Percentiles rank a stretch among this genome's conserved stretches.
These are phyloP conservation scores for Stephanodiscus triporus DNA, from an alignment of 108 stramenopile genomes.

Conservation along the genomic window DNA sequence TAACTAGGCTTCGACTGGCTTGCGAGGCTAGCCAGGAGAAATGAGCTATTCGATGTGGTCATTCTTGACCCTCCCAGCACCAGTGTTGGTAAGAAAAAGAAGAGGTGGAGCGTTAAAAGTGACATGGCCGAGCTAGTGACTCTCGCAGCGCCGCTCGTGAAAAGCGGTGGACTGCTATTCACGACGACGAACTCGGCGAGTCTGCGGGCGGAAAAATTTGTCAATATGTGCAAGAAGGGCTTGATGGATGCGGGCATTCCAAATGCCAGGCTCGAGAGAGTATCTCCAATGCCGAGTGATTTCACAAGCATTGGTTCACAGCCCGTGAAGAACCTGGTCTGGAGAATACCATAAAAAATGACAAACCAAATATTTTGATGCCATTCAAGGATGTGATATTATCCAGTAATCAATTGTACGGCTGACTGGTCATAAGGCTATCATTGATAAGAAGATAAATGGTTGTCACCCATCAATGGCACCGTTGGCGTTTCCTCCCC, in stretches of 20 bases:
- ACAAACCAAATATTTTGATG: neutral
- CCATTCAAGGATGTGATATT: too few relatives aligned
- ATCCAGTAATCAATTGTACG: too few relatives aligned
- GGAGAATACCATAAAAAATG: conserved; percentile 28
- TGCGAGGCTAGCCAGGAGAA: conserved; percentile 68
- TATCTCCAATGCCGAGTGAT: conserved; percentile 82
- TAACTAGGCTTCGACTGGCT: conserved; percentile 79
- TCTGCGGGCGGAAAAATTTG: conserved; percentile 70
- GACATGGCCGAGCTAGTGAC: conserved; percentile 79
- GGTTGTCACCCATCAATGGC: too few relatives aligned
- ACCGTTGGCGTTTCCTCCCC: too few relatives aligned
- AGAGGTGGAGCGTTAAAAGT: conserved; percentile 80
- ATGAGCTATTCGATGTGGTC: conserved; percentile 85
- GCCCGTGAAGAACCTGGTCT: conserved; percentile 74
- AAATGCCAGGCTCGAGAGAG: conserved; percentile 69
- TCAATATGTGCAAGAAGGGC: conserved; percentile 66
- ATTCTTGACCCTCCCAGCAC: conserved; percentile 87
- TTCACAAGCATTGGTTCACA: conserved; percentile 72
- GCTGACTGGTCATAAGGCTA: too few relatives aligned
- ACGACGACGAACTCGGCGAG: conserved; percentile 79
- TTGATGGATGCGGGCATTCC: conserved; percentile 61
- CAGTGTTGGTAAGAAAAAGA: conserved; percentile 79
- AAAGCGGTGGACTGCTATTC: conserved; percentile 72
- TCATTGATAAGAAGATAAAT: too few relatives aligned
- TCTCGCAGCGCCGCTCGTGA: conserved; percentile 78